Conservation (phyloP, 1,284 basidiomycete genomes). For the Rhizoctonia solani region DNA sequence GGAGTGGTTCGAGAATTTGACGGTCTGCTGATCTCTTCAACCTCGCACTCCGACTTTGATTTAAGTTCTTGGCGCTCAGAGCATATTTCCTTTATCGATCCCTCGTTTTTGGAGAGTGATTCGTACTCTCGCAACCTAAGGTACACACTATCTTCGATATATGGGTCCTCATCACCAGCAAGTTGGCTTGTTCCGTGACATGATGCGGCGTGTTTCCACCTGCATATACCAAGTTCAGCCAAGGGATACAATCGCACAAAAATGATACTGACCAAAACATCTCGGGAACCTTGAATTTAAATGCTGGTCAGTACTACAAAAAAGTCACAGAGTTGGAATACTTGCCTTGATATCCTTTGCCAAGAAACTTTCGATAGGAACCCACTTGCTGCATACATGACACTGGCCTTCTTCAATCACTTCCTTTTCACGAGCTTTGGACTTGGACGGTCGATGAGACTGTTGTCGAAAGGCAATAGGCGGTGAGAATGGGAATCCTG, state of each 20-base stretch:
- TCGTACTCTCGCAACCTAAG: slow-evolving; percentile 9
- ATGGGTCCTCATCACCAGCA: slow-evolving; percentile 59
- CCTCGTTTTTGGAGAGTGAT: background rate
- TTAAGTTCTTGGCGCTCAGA: background rate
- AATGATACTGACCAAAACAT: slow-evolving; percentile 63
- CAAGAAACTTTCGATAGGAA: slow-evolving; percentile 70
- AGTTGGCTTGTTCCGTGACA: slow-evolving; percentile 65
- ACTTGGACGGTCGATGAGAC: slow-evolving; percentile 47
- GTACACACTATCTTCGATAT: slow-evolving; percentile 48
- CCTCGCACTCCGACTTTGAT: background rate
- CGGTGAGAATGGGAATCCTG: slow-evolving; percentile 72
- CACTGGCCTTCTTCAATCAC: slow-evolving; percentile 70
- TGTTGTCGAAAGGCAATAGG: slow-evolving; percentile 63
- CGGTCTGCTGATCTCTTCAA: background rate
- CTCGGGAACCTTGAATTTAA: slow-evolving; percentile 47
- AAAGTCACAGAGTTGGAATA: background rate
- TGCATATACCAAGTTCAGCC: slow-evolving; percentile 42
- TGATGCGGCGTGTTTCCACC: slow-evolving; percentile 79
- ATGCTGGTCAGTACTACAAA: background rate
- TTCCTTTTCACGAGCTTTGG: slow-evolving; percentile 59
- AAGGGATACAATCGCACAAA: background rate
- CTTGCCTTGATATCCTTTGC: slow-evolving; percentile 67
- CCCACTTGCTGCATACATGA: slow-evolving; percentile 73
- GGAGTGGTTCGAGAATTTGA: too few species aligned
- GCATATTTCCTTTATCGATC: background rate